Conservation (phyloP, 116 monocot genomes). For the Phalaenopsis hybrid region DNA sequence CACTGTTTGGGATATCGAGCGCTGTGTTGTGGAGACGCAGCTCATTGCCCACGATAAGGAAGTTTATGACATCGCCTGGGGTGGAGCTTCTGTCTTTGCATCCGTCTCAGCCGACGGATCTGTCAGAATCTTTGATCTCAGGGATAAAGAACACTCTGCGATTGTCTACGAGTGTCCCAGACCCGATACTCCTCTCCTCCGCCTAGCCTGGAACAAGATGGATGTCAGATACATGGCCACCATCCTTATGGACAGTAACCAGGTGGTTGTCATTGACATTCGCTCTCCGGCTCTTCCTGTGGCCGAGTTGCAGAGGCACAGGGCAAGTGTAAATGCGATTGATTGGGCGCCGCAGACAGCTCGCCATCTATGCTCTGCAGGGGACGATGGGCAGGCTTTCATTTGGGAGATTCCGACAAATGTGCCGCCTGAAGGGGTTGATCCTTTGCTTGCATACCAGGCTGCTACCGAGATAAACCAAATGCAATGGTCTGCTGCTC, state of each 20-base stretch:
- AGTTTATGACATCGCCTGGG: slow-evolving; percentile 94
- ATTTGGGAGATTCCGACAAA: slow-evolving; percentile 63
- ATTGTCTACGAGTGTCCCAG: slow-evolving; percentile 79
- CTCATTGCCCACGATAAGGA: slow-evolving; percentile 86
- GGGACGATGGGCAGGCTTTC: slow-evolving; percentile 80
- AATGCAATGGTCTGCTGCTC: slow-evolving; percentile 64
- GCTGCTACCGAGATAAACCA: slow-evolving; percentile 77
- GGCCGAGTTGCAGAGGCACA: slow-evolving; percentile 74
- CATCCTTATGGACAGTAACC: slow-evolving; percentile 64
- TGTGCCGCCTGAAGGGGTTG: slow-evolving; percentile 36
- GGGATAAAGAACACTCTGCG: slow-evolving; percentile 82
- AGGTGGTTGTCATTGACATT: slow-evolving; percentile 65
- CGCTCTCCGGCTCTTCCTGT: slow-evolving; percentile 56
- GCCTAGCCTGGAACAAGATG: slow-evolving; percentile 77
- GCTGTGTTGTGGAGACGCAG: slow-evolving; percentile 50
- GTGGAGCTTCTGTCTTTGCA: slow-evolving; percentile 71
- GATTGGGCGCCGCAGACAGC: slow-evolving; percentile 69
- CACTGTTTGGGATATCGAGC: slow-evolving; percentile 72
- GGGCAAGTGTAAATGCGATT: slow-evolving; percentile 58
- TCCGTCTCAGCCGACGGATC: slow-evolving; percentile 86
- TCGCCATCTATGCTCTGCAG: slow-evolving; percentile 65
- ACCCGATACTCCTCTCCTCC: slow-evolving; percentile 65
- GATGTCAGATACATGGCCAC: slow-evolving; percentile 74
- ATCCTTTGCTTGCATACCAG: slow-evolving; percentile 52
- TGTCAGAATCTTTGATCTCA: slow-evolving; percentile 68